Evolutionary conservation across 345 rosid species (phyloP), one percentile per base, ranked within the genome.

Genomic region (Durio zibethinus): DNA sequence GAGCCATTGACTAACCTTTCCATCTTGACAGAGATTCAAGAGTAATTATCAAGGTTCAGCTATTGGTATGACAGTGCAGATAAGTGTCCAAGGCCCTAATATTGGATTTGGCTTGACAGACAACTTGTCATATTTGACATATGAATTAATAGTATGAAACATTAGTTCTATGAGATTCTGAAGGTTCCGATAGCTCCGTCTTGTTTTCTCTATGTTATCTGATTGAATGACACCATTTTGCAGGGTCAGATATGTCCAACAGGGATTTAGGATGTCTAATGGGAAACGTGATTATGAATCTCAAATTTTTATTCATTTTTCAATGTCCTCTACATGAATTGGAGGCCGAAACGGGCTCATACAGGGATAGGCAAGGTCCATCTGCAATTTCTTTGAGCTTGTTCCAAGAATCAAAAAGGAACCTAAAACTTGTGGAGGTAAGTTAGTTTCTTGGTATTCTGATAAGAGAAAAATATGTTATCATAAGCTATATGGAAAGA

Each of bases 301-400:
- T 48, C 42, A 70, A 70, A 27, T 16, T 8, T 25, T 47, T 29
- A 47, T 69, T 29, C 23, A 4, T 18, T 18, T 27, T 10, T 48
- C 74, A 29, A 64, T 70, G 60, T 10, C 42, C 42, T 29, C 59
- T 10, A 50, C 45, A 52, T 20, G 29, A 71, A 52, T 33, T 4
- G 43, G 54, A 70, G 33, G 45, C 45, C 5, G 4, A 52, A 48
- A 70, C 12, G 48, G 36, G 56, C 12, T 15, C 56, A 43, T 20
- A 11, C 73, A 25, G 6, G 38, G 67, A 62, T 14, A 62, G 33
- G n/a, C n/a, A 62, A 62, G 21, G 67, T 33, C 71, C 50, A 50
- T 71, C 61, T 50, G 29, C 75, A 71, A 52, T 71, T 71, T 52
- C 61, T 29, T 71, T 25, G 7, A 47, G 56, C 56, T 47, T 47